phyloP scores from a whole-genome alignment of 2,329 filamentous ascomycete species.

The Neofusicoccum laricinum region DNA sequence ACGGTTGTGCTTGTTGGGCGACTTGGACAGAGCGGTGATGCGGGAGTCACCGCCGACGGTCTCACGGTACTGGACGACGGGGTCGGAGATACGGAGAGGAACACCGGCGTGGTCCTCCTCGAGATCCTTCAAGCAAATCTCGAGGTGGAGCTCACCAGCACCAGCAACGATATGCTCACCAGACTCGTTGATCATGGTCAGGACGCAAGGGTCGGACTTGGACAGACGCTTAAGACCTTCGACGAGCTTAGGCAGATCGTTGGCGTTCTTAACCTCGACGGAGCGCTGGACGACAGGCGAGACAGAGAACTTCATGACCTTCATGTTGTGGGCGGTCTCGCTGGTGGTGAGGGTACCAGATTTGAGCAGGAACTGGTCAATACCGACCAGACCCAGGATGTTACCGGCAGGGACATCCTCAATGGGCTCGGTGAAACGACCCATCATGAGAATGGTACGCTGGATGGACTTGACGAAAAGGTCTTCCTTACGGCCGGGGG shows the following conservation, averaged over 20 bases:
- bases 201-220: slow-evolving; percentile 98
- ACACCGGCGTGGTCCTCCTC: slow-evolving; percentile 99
- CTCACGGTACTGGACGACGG: slow-evolving; percentile 98
- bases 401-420: slow-evolving; percentile 99
- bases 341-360: slow-evolving; percentile 98
- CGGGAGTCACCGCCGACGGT: slow-evolving; percentile 79
- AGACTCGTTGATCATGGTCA: slow-evolving; percentile 83
- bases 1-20: slow-evolving; percentile 99
- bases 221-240: slow-evolving; percentile 99
- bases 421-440: slow-evolving; percentile 97
- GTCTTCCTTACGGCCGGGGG: slow-evolving; percentile 97
- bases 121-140: slow-evolving; percentile 99
- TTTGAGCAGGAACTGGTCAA: slow-evolving; percentile 99
- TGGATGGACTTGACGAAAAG: slow-evolving; percentile 99
- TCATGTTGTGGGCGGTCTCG: slow-evolving; percentile 98
- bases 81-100: slow-evolving; percentile 95
- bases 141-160: slow-evolving; percentile 98
- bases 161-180: slow-evolving; percentile 99
- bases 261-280: slow-evolving; percentile 99
- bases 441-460: slow-evolving; percentile 99
- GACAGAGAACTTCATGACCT: slow-evolving; percentile 99
- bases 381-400: slow-evolving; percentile 98
- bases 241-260: slow-evolving; percentile 98
- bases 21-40: slow-evolving; percentile 98
- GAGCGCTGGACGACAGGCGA: slow-evolving; percentile 97